Conservation (phyloP, 1,139 yeast genomes). For the Suhomyces choctaworum region DNA sequence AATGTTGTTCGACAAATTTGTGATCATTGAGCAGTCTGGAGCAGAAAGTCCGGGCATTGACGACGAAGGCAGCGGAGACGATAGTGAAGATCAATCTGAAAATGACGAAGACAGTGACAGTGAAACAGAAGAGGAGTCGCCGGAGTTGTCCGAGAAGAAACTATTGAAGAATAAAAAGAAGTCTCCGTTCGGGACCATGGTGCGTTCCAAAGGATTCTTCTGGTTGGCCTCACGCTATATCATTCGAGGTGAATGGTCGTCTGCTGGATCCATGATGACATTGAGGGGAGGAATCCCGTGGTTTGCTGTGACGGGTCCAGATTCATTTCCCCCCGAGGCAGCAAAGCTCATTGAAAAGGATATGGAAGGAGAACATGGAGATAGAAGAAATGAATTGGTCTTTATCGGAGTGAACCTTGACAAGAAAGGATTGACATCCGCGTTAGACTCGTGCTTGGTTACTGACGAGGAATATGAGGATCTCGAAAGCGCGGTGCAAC, state of each 20-base stretch:
- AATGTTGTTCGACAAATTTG: slow-evolving; percentile 36
- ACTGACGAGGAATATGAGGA: slow-evolving; percentile 34
- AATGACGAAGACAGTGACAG: slow-evolving; percentile 17
- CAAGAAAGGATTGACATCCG: slow-evolving; percentile 23
- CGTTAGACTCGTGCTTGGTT: slow-evolving; percentile 36
- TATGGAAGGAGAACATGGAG: slow-evolving; percentile 41
- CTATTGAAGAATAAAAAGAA: slow-evolving; percentile 31
- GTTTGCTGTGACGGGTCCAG: slow-evolving; percentile 42
- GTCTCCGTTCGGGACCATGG: slow-evolving; percentile 37
- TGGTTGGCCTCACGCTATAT: slow-evolving; percentile 49
- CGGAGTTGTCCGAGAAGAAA: slow-evolving; percentile 23
- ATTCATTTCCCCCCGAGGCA: slow-evolving; percentile 34
- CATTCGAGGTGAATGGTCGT: slow-evolving; percentile 47
- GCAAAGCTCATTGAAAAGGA: slow-evolving; percentile 31
- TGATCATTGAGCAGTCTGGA: slow-evolving; percentile 26
- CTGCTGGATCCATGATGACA: slow-evolving; percentile 47
- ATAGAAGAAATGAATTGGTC: slow-evolving; percentile 46
- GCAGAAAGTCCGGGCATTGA: slow-evolving; percentile 15
- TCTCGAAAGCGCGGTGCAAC: slow-evolving; percentile 27
- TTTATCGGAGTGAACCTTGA: slow-evolving; percentile 43
- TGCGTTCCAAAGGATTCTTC: slow-evolving; percentile 47
- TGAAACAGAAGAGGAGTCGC: slow-evolving; percentile 22
- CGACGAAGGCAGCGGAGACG: slow-evolving; percentile 14
- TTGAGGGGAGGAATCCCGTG: slow-evolving; percentile 46
- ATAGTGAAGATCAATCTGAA: slow-evolving; percentile 12